Evolutionary conservation across 805 yeast species (phyloP).

Genomic region (Lipomyces chichibuensis): DNA sequence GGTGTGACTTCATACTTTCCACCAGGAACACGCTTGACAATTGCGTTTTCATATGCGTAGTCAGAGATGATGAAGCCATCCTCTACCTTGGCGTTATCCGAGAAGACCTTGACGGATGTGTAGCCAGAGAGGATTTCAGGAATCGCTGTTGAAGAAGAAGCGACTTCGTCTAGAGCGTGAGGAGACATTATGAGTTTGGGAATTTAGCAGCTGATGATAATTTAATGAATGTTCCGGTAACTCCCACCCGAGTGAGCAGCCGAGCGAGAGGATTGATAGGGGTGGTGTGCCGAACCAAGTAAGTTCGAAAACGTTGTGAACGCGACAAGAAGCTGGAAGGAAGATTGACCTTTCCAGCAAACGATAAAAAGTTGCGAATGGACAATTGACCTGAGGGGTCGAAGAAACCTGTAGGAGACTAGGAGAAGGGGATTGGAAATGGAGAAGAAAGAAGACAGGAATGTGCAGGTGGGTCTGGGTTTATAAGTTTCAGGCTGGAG

Average conservation of each 20-base stretch:
- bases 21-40: conserved; percentile 35
- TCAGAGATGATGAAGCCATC: conserved; percentile 54
- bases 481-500: background rate
- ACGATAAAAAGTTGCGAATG: background rate
- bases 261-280: conserved; percentile 48
- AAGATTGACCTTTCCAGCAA: conserved; percentile 3
- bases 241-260: conserved; percentile 50
- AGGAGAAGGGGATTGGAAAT: background rate
- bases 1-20: conserved; percentile 65
- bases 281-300: conserved; percentile 51
- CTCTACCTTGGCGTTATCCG: conserved; percentile 56
- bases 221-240: conserved; percentile 52
- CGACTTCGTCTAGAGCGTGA: conserved; percentile 37
- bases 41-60: conserved; percentile 73
- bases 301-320: conserved; percentile 49
- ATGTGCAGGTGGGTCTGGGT: background rate
- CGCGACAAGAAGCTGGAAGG: conserved; percentile 7
- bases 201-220: conserved; percentile 36
- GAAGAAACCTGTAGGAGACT: conserved; percentile 1
- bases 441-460: background rate
- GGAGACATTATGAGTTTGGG: conserved; percentile 42
- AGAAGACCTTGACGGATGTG: conserved; percentile 55
- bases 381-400: background rate
- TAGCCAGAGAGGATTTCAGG: conserved; percentile 46
- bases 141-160: conserved; percentile 40